Percentiles rank a stretch among this genome's conserved stretches.
Conservation (phyloP, 495 filamentous ascomycete species). For the Xylaria grammica region DNA sequence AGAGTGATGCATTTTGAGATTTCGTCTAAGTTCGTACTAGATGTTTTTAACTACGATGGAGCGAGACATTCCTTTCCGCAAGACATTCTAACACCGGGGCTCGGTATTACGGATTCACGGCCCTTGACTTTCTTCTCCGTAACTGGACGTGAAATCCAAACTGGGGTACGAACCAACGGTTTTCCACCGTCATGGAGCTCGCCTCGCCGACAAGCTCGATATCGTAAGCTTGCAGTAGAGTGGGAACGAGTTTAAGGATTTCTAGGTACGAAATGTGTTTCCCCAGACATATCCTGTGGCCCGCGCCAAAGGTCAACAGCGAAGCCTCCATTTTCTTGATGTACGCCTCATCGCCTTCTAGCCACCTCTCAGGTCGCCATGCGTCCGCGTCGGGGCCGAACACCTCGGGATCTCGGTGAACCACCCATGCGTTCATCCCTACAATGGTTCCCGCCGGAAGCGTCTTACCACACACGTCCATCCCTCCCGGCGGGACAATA, state of each 20-base stretch:
- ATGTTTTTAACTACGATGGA: too few species aligned
- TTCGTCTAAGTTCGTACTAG: too few species aligned
- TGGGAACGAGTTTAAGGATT: slow-evolving; percentile 69
- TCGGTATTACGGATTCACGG: too few species aligned
- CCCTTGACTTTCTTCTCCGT: neutral
- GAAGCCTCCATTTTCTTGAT: slow-evolving; percentile 32
- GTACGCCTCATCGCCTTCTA: slow-evolving; percentile 31
- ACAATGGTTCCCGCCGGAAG: slow-evolving; percentile 55
- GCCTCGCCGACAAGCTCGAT: slow-evolving; percentile 15
- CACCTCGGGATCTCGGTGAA: slow-evolving; percentile 44
- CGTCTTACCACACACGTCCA: slow-evolving; percentile 53
- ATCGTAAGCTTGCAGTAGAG: slow-evolving; percentile 63
- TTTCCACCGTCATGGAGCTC: slow-evolving; percentile 1
- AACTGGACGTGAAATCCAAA: slow-evolving; percentile 12
- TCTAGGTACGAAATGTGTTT: slow-evolving; percentile 67
- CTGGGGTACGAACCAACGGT: slow-evolving; percentile 17
- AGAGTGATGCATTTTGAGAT: too few species aligned
- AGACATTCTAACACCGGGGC: too few species aligned
- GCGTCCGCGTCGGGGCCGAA: slow-evolving; percentile 57
- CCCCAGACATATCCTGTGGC: slow-evolving; percentile 67
- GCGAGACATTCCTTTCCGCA: too few species aligned
- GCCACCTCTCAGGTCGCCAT: slow-evolving; percentile 57
- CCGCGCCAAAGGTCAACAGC: slow-evolving; percentile 62
- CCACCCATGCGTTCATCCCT: slow-evolving; percentile 41
- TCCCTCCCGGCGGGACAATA: slow-evolving; percentile 59